Evolutionary conservation across 2,329 filamentous ascomycete genomes (phyloP).

Genomic region (Xylariaceae sp.): DNA sequence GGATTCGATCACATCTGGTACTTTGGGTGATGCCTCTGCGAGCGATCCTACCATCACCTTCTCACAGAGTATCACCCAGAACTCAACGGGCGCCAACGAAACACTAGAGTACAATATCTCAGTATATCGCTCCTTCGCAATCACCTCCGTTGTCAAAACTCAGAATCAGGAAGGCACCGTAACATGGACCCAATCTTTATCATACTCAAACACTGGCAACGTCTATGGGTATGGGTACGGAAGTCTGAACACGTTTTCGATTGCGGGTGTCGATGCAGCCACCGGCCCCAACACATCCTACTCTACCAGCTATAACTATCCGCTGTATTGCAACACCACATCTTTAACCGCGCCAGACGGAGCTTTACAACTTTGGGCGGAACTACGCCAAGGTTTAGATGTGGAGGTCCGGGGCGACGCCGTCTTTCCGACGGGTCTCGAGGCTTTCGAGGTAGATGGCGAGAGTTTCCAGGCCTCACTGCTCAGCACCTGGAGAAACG

Average conservation of each 20-base stretch:
- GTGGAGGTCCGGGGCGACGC: conserved; percentile 42
- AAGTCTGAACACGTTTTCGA: conserved; percentile 38
- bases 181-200: conserved; percentile 60
- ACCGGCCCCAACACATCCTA: conserved; percentile 38
- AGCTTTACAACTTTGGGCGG: conserved; percentile 49
- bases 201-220: conserved; percentile 56
- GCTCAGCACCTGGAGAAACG: conserved; percentile 58
- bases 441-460: conserved; percentile 51
- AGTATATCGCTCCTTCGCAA: conserved; percentile 57
- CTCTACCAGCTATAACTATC: conserved; percentile 56
- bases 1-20: conserved; percentile 56
- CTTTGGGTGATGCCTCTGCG: conserved; percentile 35
- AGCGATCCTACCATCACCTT: conserved; percentile 51
- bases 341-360: conserved; percentile 46
- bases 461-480: conserved; percentile 30
- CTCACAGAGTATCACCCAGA: conserved; percentile 50
- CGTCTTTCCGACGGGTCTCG: conserved; percentile 61
- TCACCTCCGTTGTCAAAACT: conserved; percentile 56
- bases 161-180: conserved; percentile 46
- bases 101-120: conserved; percentile 61
- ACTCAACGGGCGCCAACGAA: conserved; percentile 57
- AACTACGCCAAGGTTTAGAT: conserved; percentile 46
- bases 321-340: conserved; percentile 59
- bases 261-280: conserved; percentile 48
- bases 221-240: conserved; percentile 34